Conservation (phyloP, 192 early-diverging fungal genomes). For the Linnemannia zychae region DNA sequence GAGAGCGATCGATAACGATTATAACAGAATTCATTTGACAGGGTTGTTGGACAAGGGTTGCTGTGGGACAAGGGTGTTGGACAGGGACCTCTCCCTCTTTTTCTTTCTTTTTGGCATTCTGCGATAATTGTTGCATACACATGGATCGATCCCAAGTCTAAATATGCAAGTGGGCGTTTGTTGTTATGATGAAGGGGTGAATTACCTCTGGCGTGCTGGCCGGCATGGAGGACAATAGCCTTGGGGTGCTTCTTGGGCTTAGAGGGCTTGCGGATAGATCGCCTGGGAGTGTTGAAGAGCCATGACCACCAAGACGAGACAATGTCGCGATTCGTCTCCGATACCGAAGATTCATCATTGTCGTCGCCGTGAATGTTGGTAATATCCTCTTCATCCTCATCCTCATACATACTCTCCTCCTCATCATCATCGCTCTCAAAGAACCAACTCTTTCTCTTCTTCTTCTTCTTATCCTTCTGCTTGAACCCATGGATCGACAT, state of each 20-base stretch:
- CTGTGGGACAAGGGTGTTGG: no score
- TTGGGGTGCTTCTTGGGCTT: constrained; percentile 50
- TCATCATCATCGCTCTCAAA: constrained; percentile 8
- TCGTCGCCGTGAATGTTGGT: neutral
- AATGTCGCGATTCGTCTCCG: neutral
- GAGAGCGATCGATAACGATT: constrained; percentile 9
- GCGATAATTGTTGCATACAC: neutral
- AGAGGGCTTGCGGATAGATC: constrained; percentile 21
- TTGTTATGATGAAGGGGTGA: no score
- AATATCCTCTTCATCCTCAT: neutral
- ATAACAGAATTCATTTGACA: neutral
- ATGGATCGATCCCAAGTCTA: neutral
- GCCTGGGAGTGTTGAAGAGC: constrained; percentile 16
- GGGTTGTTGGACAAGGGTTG: neutral
- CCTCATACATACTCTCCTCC: constrained; percentile 12
- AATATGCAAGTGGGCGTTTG: neutral
- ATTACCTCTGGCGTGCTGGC: constrained; percentile 56
- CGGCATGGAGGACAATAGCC: constrained; percentile 60
- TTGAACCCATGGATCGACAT: constrained; percentile 53
- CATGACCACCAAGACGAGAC: constrained; percentile 17
- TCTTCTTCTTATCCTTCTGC: constrained; percentile 20
- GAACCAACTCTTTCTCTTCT: neutral
- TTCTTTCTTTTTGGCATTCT: neutral
- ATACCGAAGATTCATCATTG: neutral
- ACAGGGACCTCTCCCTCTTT: neutral